Base-by-base conservation (phyloP, 768 basidiomycete species). In the Clavaria fumosa region DNA sequence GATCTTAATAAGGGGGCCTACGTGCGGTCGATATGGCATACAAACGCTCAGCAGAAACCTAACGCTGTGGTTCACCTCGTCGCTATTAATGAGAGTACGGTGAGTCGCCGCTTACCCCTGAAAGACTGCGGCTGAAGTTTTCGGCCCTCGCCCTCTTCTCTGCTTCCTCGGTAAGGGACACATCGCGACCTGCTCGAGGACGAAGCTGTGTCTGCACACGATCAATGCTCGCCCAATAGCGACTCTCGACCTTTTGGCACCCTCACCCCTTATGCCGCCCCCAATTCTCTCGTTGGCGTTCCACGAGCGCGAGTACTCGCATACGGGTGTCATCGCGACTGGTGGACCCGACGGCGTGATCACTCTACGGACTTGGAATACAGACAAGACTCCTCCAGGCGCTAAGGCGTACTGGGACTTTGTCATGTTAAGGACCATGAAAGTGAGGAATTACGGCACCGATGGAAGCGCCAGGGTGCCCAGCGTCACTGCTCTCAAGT, bases 301-400 rank as follows among this genome's bases (percentile, higher is more conserved):
- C 60, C 79, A 86, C 42, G 84, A 91, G 50, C 72, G 90, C 23
- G 90, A 93, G 49, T 93, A 83, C 53, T 75, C 82, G 0, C 65
- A 69, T 43, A 60, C 74, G 0, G 83, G 83, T 3, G 63, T 88
- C 3, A 64, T 95, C n/a, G 86, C 85, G 0, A 78, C 78, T 1
- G 85, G 84, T 3, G 70, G 75, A 4, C 62, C 73, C 1, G 81
- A 84, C 44, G 82, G 85, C 5, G 67, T 74, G 2, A 77, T 89
- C 37, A 72, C 72, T 0, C 59, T 95, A n/a, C 64, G 82, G 43
- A 83, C 88, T 1, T 89, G 89, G 80, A 80, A 73, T 11, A 69
- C 82, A 0, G 78, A 88, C 42, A 71, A 72, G 9, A 80, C 83
- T 0, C 73, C 70, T 0, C 60, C 66, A 38, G 77, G 69, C 0